Evolutionary conservation across 495 filamentous ascomycete species (phyloP).

Genomic region (Cercophora newfieldiana): DNA sequence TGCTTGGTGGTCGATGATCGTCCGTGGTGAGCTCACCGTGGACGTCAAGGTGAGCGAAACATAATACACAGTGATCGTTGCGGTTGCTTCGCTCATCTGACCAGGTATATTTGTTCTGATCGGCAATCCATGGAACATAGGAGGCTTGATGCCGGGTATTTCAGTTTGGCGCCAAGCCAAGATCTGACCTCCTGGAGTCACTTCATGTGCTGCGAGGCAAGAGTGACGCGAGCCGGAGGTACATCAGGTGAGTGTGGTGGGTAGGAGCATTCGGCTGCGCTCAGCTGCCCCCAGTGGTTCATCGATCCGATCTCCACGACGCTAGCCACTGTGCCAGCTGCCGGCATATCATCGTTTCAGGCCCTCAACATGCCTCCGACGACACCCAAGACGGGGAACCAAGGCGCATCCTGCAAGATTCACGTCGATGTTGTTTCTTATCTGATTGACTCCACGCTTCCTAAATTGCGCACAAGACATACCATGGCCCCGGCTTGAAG

Average conservation of each 20-base stretch:
- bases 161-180: not conserved
- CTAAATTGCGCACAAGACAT: not conserved
- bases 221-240: not conserved
- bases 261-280: not conserved
- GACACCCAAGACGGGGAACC: not conserved
- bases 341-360: conserved; percentile 5
- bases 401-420: not conserved
- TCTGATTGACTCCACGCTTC: not conserved
- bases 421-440: not conserved
- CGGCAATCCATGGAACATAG: not conserved
- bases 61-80: not conserved
- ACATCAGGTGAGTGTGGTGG: not conserved
- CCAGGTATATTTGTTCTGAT: not conserved
- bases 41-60: not conserved
- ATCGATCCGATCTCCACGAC: conserved; percentile 4
- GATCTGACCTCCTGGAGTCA: not conserved
- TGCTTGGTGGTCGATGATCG: not conserved
- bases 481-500: not conserved
- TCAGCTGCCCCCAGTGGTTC: conserved; percentile 4
- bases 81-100: not conserved
- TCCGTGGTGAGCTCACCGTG: not conserved
- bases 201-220: not conserved
- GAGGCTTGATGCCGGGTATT: not conserved
- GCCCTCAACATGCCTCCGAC: not conserved
- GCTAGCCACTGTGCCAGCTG: conserved; percentile 8